A percentile compares a stretch with the other conserved stretches of the same genome.
These are phyloP conservation scores for Skeletonema menzelii DNA, from an alignment of 108 stramenopile species.

Conservation along the genomic window DNA sequence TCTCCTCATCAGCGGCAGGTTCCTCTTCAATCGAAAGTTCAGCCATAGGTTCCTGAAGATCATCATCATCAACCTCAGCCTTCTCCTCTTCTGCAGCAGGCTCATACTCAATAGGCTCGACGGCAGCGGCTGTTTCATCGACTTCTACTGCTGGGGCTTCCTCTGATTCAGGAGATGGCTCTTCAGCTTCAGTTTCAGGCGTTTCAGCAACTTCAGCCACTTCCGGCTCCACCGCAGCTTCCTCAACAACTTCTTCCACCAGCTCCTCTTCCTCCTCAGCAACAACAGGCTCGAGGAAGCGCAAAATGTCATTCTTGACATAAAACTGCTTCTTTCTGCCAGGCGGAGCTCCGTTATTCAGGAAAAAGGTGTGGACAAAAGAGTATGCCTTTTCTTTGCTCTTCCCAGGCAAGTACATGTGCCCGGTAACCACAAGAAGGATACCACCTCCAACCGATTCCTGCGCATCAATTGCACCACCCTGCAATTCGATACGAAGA, in stretches of 20 bases:
- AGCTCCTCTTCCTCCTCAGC: conserved; percentile 14
- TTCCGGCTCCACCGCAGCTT: background rate
- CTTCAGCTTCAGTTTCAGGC: conserved; percentile 12
- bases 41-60: background rate
- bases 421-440: conserved; percentile 78
- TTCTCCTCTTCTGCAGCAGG: conserved; percentile 39
- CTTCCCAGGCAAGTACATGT: conserved; percentile 36
- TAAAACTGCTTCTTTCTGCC: conserved; percentile 68
- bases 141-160: conserved; percentile 36
- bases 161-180: conserved; percentile 28
- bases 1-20: conserved; percentile 24
- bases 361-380: conserved; percentile 84
- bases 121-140: conserved; percentile 1
- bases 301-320: conserved; percentile 79
- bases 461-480: conserved; percentile 88
- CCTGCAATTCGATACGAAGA: conserved; percentile 55
- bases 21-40: conserved; percentile 21
- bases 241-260: background rate
- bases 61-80: conserved; percentile 17
- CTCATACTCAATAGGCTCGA: conserved; percentile 25
- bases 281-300: conserved; percentile 55
- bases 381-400: conserved; percentile 20
- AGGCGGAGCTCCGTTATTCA: conserved; percentile 37
- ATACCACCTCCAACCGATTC: conserved; percentile 68
- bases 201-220: conserved; percentile 5